Percentiles rank a stretch among this genome's conserved stretches.
phyloP scores from a whole-genome alignment of 2,329 filamentous ascomycete species.

The Zalaria obscura region DNA sequence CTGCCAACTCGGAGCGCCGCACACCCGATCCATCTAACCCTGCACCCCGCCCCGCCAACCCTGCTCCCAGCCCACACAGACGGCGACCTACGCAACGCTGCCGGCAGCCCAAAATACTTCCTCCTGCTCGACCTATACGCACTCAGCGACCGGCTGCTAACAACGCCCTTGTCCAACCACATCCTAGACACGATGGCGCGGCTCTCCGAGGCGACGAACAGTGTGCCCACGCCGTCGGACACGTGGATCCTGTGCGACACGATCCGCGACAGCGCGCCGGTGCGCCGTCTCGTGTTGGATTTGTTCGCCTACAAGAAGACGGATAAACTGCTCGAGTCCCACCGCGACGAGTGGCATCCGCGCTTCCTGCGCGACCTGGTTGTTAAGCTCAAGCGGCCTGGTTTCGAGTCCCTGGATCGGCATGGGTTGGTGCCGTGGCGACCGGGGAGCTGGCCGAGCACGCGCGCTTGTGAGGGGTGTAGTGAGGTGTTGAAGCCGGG shows the following conservation, averaged over 20 bases:
- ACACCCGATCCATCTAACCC: constrained; percentile 3
- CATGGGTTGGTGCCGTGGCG: constrained; percentile 26
- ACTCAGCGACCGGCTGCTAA: constrained; percentile 31
- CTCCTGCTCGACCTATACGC: constrained; percentile 32
- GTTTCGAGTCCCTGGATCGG: constrained; percentile 24
- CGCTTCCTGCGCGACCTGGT: constrained; percentile 31
- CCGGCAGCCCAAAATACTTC: constrained; percentile 35
- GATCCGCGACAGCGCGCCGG: constrained; percentile 23
- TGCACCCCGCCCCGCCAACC: not conserved
- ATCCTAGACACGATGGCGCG: constrained; percentile 28
- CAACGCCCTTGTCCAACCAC: constrained; percentile 30
- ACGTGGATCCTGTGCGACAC: constrained; percentile 33
- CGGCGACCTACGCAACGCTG: constrained; percentile 27
- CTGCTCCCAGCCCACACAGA: constrained; percentile 11
- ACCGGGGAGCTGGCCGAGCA: constrained; percentile 18
- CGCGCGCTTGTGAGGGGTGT: constrained; percentile 24
- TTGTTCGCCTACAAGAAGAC: constrained; percentile 40
- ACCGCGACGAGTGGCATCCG: constrained; percentile 34
- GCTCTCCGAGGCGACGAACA: constrained; percentile 32
- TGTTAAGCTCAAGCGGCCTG: constrained; percentile 31
- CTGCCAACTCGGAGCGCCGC: constrained; percentile 6
- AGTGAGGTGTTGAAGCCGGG: constrained; percentile 24
- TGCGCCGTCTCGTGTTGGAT: constrained; percentile 30
- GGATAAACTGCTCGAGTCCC: constrained; percentile 30
- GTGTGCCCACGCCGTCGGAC: constrained; percentile 34